Percentiles rank a stretch among this genome's conserved stretches.
phyloP scores from a whole-genome alignment of 164 flowering plant species.

The Paratinospora sagittata region DNA sequence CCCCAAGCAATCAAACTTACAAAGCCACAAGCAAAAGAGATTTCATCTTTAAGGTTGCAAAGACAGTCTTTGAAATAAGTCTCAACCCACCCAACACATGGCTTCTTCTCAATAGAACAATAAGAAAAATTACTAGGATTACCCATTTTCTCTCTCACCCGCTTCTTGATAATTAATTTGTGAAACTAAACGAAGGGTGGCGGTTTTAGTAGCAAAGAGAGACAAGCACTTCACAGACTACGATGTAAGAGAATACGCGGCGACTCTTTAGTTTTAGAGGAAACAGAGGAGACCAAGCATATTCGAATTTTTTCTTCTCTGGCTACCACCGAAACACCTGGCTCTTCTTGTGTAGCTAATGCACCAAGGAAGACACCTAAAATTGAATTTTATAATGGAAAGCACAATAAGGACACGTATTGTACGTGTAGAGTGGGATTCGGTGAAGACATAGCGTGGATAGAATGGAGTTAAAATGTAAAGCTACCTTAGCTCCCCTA shows the following conservation, averaged over 20 bases:
- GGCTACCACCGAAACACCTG: too few species aligned
- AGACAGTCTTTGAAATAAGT: conserved; percentile 69
- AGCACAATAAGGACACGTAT: too few species aligned
- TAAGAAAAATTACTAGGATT: conserved; percentile 11
- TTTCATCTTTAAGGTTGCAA: conserved; percentile 55
- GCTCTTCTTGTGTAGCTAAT: too few species aligned
- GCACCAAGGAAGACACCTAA: too few species aligned
- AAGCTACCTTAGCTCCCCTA: too few species aligned
- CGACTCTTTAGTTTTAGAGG: not conserved
- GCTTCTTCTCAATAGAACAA: conserved; percentile 52
- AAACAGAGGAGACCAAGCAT: not conserved
- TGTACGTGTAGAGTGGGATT: too few species aligned
- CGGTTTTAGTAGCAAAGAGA: conserved; percentile 3
- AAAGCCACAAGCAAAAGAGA: conserved; percentile 59
- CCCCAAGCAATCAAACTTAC: conserved; percentile 72
- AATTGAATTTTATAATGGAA: too few species aligned
- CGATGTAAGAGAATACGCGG: conserved; percentile 6
- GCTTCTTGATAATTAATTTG: not conserved
- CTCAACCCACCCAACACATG: conserved; percentile 64
- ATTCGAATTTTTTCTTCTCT: not conserved
- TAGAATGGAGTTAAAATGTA: too few species aligned
- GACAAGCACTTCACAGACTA: not conserved
- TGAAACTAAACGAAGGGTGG: too few species aligned
- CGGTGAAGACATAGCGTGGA: too few species aligned
- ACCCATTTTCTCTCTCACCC: conserved; percentile 14